Base-by-base conservation (phyloP, 345 rosid genomes). In the Populus davidiana region DNA sequence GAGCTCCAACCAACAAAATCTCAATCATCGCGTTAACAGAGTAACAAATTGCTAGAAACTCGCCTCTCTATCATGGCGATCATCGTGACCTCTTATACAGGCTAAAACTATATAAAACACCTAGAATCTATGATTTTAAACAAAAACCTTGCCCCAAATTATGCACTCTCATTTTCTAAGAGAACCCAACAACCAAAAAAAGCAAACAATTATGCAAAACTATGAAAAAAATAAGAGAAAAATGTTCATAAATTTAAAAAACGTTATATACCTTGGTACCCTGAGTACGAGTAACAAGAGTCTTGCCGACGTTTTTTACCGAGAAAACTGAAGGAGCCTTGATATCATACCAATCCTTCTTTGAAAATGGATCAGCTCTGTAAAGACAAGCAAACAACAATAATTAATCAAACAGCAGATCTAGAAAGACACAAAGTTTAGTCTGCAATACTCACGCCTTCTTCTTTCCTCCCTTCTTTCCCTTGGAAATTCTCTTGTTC, bases 281-380 rank as follows among this genome's bases (percentile, higher is more conserved):
- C 92, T 96, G 99, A 18, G 98, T 96, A 77, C 97, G 90, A 76
- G 93, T 85, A 49, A 96, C 97, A 61, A 93, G 94, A 10, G 98
- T 96, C 78, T 92, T 96, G 49, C 98, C 99, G 0, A 96, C 97
- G 77, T 90, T 91, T 81, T 86, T 91, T 3, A 73, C 64, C 5
- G 44, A 76, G 80, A 96, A 96, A 70, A 81, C 81, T 1, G 98
- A 90, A 10, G 99, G 99, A 70, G 99, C 98, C 87, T 96, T 96
- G 75, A 93, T 88, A 70, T 93, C 96, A 69, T 96, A 92, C 99
- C 99, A 96, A 72, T 96, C 99, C 88, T 96, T 96, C 96, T 93
- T 92, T 18, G 99, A 78, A 79, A 91, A 96, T 0, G 98, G 99
- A 89, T 96, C 97, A 59, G 90, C 90, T 35, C 98, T 96, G 72